Evolutionary conservation across 306 rosid species (phyloP).

Genomic region (Malus asiatica): DNA sequence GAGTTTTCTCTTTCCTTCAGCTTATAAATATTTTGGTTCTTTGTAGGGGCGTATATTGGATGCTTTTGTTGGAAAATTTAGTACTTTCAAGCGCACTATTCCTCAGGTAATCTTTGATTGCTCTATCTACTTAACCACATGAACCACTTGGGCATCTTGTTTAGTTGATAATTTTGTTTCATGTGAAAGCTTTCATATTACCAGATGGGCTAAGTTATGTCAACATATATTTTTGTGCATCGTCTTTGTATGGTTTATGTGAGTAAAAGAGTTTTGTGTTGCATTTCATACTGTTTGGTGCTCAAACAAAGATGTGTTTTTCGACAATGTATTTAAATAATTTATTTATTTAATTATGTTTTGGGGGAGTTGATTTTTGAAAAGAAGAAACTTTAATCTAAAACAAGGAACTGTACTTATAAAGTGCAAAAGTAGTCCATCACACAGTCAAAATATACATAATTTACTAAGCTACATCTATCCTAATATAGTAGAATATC

Average conservation of each 20-base stretch:
- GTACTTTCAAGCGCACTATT: conserved; percentile 89
- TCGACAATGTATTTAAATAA: background rate
- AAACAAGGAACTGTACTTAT: background rate
- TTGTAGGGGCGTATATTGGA: conserved; percentile 91
- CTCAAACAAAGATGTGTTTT: background rate
- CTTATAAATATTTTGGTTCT: conserved; percentile 14
- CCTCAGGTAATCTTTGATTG: conserved; percentile 65
- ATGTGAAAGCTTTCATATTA: background rate
- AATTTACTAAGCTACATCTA: background rate
- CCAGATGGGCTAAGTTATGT: background rate
- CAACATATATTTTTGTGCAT: background rate
- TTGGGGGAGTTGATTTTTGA: background rate
- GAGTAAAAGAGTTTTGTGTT: background rate
- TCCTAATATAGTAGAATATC: background rate
- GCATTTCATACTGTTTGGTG: background rate
- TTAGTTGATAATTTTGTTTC: background rate
- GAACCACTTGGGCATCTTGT: background rate
- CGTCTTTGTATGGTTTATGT: background rate
- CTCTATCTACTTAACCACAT: background rate
- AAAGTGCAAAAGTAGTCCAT: background rate
- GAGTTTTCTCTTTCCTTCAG: conserved; percentile 11
- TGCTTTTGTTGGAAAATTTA: conserved; percentile 95
- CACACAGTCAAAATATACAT: background rate
- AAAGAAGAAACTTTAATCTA: background rate
- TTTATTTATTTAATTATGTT: background rate